Conservation (phyloP, 2,329 filamentous ascomycete genomes). For the Penicillium sp. region DNA sequence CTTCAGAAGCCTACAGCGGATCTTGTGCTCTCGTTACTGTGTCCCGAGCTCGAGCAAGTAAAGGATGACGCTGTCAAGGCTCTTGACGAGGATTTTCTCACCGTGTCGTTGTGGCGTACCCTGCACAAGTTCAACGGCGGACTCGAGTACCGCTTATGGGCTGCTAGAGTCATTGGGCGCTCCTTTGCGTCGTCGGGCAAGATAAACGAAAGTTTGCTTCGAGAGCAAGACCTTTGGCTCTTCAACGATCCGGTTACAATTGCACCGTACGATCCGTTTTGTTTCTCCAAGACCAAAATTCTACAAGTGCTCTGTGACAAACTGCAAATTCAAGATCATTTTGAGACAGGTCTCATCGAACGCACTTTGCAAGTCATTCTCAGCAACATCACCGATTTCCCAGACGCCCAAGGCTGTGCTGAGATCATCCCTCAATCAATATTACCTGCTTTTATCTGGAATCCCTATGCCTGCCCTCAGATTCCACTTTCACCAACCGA, state of each 20-base stretch:
- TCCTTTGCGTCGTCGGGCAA: conserved; percentile 75
- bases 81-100: conserved; percentile 59
- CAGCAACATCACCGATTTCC: conserved; percentile 29
- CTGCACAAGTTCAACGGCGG: conserved; percentile 64
- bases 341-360: conserved; percentile 44
- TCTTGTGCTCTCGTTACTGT: conserved; percentile 54
- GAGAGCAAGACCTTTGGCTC: conserved; percentile 38
- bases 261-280: conserved; percentile 15
- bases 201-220: conserved; percentile 49
- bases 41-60: conserved; percentile 68
- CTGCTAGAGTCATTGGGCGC: conserved; percentile 77
- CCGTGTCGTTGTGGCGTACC: conserved; percentile 72
- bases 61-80: conserved; percentile 59
- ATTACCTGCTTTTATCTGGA: conserved; percentile 44
- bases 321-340: conserved; percentile 57
- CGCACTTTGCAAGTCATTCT: conserved; percentile 45
- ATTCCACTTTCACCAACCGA: conserved; percentile 24
- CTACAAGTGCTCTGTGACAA: conserved; percentile 62
- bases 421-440: conserved; percentile 36
- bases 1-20: conserved; percentile 66
- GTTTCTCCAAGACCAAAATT: conserved; percentile 60
- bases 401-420: conserved; percentile 35
- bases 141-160: conserved; percentile 76
- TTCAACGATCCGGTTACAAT: conserved; percentile 16
- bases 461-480: conserved; percentile 40